Percentiles rank a stretch among this genome's conserved stretches.
Evolutionary conservation across 805 yeast genomes (phyloP).

Genomic region (Starmerella apis): DNA sequence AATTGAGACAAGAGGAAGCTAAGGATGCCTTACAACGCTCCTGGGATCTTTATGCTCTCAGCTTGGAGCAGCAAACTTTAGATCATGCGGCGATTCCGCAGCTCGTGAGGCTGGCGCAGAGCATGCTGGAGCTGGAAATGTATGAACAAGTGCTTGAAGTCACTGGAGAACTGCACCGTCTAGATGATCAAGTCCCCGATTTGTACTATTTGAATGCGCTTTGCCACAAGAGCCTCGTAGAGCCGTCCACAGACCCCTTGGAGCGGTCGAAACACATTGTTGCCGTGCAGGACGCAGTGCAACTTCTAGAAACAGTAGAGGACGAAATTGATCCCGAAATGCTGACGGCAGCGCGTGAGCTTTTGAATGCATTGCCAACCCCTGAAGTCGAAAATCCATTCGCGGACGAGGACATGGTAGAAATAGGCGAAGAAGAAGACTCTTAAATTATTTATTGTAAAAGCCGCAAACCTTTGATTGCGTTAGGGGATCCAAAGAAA

Average conservation of each 20-base stretch:
- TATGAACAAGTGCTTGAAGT: constrained; percentile 59
- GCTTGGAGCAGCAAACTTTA: constrained; percentile 29
- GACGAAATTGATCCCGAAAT: constrained; percentile 28
- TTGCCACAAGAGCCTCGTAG: constrained; percentile 37
- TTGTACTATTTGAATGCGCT: constrained; percentile 75
- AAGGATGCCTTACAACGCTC: constrained; percentile 51
- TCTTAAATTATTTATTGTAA: too few species aligned
- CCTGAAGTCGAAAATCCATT: constrained; percentile 33
- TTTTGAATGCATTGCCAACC: constrained; percentile 50
- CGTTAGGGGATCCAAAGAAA: too few species aligned
- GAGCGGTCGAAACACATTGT: constrained; percentile 32
- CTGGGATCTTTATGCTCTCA: constrained; percentile 59
- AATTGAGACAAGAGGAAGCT: constrained; percentile 67
- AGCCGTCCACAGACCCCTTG: constrained; percentile 1
- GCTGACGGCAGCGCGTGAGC: constrained; percentile 40
- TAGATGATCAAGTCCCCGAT: constrained; percentile 78
- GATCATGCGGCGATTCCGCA: constrained; percentile 51
- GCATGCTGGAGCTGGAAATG: constrained; percentile 64
- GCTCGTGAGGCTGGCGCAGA: constrained; percentile 58
- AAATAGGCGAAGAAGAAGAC: background rate
- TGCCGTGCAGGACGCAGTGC: constrained; percentile 35
- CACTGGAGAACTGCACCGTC: constrained; percentile 54
- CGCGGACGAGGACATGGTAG: constrained; percentile 15
- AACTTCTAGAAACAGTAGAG: constrained; percentile 36
- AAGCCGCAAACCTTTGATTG: too few species aligned